Conservation (phyloP, 2,329 filamentous ascomycete species). For the Sodiomyces alkalinus region DNA sequence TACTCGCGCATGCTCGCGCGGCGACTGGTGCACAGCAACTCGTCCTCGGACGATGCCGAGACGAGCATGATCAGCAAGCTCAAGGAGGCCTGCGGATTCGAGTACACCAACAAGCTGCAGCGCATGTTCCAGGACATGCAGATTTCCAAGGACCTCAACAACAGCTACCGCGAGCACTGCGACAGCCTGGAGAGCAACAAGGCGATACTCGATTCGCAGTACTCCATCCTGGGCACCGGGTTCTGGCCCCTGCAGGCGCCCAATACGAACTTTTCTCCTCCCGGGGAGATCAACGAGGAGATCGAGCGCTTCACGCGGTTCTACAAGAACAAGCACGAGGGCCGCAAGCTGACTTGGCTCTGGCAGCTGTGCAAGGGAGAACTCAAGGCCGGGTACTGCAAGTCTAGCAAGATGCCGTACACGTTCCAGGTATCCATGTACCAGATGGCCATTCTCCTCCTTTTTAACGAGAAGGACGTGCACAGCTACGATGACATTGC, state of each 20-base stretch:
- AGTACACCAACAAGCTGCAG: constrained; percentile 98
- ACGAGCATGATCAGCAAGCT: constrained; percentile 99
- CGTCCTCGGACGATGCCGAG: constrained; percentile 91
- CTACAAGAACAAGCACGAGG: constrained; percentile 93
- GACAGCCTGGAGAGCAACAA: constrained; percentile 52
- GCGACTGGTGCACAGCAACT: constrained; percentile 86
- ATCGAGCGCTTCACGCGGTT: constrained; percentile 82
- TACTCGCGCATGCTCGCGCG: constrained; percentile 95
- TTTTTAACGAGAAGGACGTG: constrained; percentile 85
- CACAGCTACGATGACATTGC: constrained; percentile 80
- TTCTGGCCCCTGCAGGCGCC: constrained; percentile 92
- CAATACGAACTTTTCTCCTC: constrained; percentile 76
- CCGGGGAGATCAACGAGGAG: constrained; percentile 68
- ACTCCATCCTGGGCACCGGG: constrained; percentile 85
- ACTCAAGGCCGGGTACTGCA: constrained; percentile 85
- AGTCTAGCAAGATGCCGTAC: constrained; percentile 76
- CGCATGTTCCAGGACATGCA: constrained; percentile 99
- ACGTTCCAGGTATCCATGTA: constrained; percentile 97
- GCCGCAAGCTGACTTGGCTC: constrained; percentile 91
- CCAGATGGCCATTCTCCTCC: constrained; percentile 87
- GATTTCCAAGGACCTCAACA: constrained; percentile 93
- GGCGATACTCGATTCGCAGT: constrained; percentile 67
- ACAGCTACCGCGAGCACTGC: constrained; percentile 66
- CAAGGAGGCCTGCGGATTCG: constrained; percentile 95
- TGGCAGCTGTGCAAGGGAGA: constrained; percentile 99